Evolutionary conservation across 2,329 filamentous ascomycete genomes (phyloP).

Genomic region (Delphinella strobiligena): DNA sequence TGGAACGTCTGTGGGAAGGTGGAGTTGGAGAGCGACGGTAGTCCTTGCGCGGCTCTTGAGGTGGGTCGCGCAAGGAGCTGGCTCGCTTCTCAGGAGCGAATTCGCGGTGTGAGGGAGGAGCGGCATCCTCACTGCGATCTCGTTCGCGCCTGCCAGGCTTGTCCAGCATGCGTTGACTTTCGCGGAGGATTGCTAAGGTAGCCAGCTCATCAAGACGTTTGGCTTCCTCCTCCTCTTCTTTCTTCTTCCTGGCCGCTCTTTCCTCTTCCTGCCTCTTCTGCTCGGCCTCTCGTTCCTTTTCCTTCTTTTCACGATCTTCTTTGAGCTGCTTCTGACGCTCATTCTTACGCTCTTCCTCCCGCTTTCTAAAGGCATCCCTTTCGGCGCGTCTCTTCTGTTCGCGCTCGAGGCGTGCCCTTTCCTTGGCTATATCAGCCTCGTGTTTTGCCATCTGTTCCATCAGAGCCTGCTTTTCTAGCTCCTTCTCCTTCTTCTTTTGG

Average conservation of each 20-base stretch:
- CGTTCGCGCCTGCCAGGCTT: constrained; percentile 37
- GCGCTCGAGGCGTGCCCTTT: constrained; percentile 30
- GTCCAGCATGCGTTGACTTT: constrained; percentile 42
- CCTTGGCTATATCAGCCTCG: constrained; percentile 30
- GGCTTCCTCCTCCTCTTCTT: constrained; percentile 32
- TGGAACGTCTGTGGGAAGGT: constrained; percentile 6
- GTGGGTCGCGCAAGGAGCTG: constrained; percentile 12
- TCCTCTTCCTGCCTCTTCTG: constrained; percentile 38
- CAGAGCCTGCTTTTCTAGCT: constrained; percentile 46
- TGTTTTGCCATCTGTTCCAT: constrained; percentile 38
- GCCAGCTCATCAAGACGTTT: constrained; percentile 45
- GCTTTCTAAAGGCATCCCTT: constrained; percentile 32
- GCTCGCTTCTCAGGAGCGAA: constrained; percentile 15
- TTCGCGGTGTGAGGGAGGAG: constrained; percentile 13
- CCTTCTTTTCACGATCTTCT: constrained; percentile 35
- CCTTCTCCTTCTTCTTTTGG: constrained; percentile 46
- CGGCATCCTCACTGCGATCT: constrained; percentile 19
- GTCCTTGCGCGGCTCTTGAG: constrained; percentile 8
- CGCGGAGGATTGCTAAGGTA: constrained; percentile 40
- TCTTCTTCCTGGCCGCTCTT: constrained; percentile 27
- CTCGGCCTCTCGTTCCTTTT: constrained; percentile 37
- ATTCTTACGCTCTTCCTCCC: constrained; percentile 40
- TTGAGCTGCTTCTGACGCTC: constrained; percentile 38
- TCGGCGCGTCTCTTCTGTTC: constrained; percentile 38
- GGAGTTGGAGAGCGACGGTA: constrained; percentile 2